Evolutionary conservation across 2,329 filamentous ascomycete genomes (phyloP).

Genomic region (Myriosclerotinia curreyana): DNA sequence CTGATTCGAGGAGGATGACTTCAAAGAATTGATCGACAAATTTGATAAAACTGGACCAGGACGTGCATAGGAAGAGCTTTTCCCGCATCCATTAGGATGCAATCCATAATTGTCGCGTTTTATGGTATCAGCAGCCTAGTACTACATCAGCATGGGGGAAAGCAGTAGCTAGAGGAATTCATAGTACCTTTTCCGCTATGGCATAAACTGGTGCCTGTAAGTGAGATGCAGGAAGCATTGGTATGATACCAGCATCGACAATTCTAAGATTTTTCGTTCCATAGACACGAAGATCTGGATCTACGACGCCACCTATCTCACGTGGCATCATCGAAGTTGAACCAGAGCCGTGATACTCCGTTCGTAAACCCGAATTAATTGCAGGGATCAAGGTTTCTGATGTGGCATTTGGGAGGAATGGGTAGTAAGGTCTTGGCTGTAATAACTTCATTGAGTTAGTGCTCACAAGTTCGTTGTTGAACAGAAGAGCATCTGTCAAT

Average conservation of each 20-base stretch:
- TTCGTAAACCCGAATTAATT: conserved; percentile 28
- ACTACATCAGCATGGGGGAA: background rate
- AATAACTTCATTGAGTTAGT: conserved; percentile 31
- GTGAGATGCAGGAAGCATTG: conserved; percentile 28
- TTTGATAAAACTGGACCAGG: conserved; percentile 22
- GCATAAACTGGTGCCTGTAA: conserved; percentile 28
- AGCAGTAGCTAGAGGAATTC: conserved; percentile 25
- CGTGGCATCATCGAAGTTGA: conserved; percentile 31
- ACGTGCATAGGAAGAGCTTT: conserved; percentile 15
- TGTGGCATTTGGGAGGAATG: conserved; percentile 29
- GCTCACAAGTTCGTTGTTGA: conserved; percentile 31
- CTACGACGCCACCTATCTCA: conserved; percentile 30
- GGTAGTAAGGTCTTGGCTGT: conserved; percentile 29
- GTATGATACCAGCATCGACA: conserved; percentile 32
- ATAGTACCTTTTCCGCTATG: conserved; percentile 33
- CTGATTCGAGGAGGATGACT: background rate
- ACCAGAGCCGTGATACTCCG: conserved; percentile 33
- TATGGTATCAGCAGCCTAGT: conserved; percentile 34
- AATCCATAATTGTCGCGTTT: conserved; percentile 30
- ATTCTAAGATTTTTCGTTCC: conserved; percentile 29
- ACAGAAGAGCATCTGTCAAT: conserved; percentile 31
- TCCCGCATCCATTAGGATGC: conserved; percentile 23
- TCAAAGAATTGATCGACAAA: conserved; percentile 12
- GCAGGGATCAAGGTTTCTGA: conserved; percentile 28
- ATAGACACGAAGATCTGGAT: conserved; percentile 29